Conservation (phyloP, 257 asterid species). For the Rubia yunnanensis region DNA sequence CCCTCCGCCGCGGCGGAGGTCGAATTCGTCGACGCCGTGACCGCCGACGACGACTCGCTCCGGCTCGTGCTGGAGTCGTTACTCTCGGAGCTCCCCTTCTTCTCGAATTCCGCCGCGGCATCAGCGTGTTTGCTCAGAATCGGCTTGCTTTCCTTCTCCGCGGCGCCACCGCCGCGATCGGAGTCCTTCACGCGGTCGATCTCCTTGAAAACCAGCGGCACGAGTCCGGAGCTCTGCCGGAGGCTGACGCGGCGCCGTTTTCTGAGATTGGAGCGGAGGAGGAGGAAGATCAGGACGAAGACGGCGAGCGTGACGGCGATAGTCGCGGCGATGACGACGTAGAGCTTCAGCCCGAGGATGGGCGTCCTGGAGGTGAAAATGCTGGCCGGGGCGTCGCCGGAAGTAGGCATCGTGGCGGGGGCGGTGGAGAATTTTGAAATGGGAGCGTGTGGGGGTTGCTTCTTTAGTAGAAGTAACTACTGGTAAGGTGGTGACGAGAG, state of each 20-base stretch:
- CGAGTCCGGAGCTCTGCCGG: slow-evolving; percentile 36
- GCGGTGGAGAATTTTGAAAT: slow-evolving; percentile 34
- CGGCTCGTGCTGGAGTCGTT: slow-evolving; percentile 62
- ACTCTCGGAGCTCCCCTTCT: slow-evolving; percentile 61
- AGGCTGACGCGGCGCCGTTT: slow-evolving; percentile 32
- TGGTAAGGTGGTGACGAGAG: slow-evolving; percentile 5
- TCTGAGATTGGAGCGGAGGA: slow-evolving; percentile 33
- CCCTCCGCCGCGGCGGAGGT: slow-evolving; percentile 53
- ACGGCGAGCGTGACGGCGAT: slow-evolving; percentile 31
- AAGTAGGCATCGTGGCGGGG: slow-evolving; percentile 28
- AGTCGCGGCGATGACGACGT: slow-evolving; percentile 47
- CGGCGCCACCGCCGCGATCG: slow-evolving; percentile 24
- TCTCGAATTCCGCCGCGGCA: slow-evolving; percentile 23
- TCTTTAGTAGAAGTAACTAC: not conserved
- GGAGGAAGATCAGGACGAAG: slow-evolving; percentile 34
- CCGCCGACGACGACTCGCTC: slow-evolving; percentile 67
- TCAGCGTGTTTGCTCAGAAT: slow-evolving; percentile 35
- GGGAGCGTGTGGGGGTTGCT: not conserved
- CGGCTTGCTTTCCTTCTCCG: slow-evolving; percentile 30
- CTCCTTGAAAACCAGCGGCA: slow-evolving; percentile 51
- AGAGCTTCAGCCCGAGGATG: slow-evolving; percentile 59
- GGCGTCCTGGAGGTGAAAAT: slow-evolving; percentile 52
- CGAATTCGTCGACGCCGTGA: slow-evolving; percentile 41
- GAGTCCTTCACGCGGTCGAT: slow-evolving; percentile 19
- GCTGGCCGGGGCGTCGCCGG: slow-evolving; percentile 18